These are phyloP conservation scores for Xylariaceae sp. DNA, from an alignment of 2,329 filamentous ascomycete species.

Conservation along the genomic window DNA sequence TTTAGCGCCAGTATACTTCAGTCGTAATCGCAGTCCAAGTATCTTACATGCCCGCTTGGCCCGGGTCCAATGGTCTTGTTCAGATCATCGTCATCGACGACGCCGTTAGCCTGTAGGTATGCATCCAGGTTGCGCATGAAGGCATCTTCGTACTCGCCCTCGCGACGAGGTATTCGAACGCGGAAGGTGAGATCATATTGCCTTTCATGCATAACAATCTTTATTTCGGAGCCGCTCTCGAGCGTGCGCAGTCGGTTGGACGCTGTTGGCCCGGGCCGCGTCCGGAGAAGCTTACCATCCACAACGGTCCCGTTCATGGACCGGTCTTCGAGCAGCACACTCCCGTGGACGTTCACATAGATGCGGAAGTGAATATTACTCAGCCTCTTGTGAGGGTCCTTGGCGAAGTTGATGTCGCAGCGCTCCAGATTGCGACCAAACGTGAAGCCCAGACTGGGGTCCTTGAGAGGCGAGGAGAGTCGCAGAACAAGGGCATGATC, in stretches of 20 bases:
- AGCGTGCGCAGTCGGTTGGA: slow-evolving; percentile 56
- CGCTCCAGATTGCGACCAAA: slow-evolving; percentile 72
- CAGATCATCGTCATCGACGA: slow-evolving; percentile 25
- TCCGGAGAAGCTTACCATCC: slow-evolving; percentile 63
- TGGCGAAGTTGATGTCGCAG: slow-evolving; percentile 66
- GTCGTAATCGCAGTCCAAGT: neutral
- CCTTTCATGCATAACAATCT: slow-evolving; percentile 54
- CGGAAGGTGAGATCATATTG: slow-evolving; percentile 67
- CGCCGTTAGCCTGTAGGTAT: slow-evolving; percentile 49
- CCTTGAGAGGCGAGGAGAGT: slow-evolving; percentile 67
- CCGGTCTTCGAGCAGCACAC: slow-evolving; percentile 86
- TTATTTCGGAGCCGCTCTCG: slow-evolving; percentile 66
- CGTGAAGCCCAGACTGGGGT: slow-evolving; percentile 66
- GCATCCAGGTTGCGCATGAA: slow-evolving; percentile 65
- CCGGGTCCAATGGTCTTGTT: slow-evolving; percentile 45
- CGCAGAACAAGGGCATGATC: slow-evolving; percentile 71
- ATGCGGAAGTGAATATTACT: slow-evolving; percentile 98
- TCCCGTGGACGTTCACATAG: slow-evolving; percentile 77
- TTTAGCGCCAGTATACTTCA: slow-evolving; percentile 16
- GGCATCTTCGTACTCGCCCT: slow-evolving; percentile 57
- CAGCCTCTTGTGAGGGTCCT: slow-evolving; percentile 65
- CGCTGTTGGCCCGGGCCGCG: slow-evolving; percentile 36
- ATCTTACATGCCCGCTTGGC: slow-evolving; percentile 43
- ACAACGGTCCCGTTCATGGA: slow-evolving; percentile 96
- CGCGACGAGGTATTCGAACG: slow-evolving; percentile 74